Evolutionary conservation across 208 protist genomes (phyloP).

Genomic region (Leishmania mexicana): DNA sequence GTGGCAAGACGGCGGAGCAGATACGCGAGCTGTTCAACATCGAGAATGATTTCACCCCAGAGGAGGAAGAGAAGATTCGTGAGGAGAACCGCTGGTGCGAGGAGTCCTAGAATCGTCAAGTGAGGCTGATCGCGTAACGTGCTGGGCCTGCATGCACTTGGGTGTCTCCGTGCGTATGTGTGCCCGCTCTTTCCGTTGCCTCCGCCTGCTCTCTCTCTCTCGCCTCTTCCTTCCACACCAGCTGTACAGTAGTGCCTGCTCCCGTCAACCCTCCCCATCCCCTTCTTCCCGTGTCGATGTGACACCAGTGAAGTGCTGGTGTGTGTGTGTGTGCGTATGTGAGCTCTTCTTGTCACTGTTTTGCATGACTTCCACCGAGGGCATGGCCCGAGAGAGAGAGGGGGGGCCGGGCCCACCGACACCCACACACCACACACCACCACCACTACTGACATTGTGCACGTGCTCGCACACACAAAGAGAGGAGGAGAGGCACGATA

Average conservation of each 20-base stretch:
- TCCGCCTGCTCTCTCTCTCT: background rate
- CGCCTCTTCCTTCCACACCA: background rate
- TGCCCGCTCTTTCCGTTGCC: background rate
- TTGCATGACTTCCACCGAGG: background rate
- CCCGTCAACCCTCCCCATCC: background rate
- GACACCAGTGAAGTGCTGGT: background rate
- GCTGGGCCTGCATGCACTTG: background rate
- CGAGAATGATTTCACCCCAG: constrained; percentile 95
- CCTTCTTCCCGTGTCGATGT: background rate
- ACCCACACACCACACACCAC: background rate
- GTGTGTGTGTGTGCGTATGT: background rate
- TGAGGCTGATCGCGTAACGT: background rate
- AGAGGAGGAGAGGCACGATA: background rate
- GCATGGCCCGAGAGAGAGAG: background rate
- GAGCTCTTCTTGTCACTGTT: background rate
- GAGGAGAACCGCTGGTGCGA: constrained; percentile 91
- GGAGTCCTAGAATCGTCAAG: constrained; percentile 49
- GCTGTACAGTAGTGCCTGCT: background rate
- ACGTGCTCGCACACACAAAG: background rate
- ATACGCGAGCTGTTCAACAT: constrained; percentile 95
- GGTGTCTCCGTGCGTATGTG: background rate
- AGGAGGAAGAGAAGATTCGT: constrained; percentile 93
- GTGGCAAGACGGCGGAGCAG: constrained; percentile 94
- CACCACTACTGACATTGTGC: background rate
- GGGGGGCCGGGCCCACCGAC: too few relatives aligned